Base-by-base conservation (phyloP, 1,284 basidiomycete species). In the Chondrostereum purpureum region DNA sequence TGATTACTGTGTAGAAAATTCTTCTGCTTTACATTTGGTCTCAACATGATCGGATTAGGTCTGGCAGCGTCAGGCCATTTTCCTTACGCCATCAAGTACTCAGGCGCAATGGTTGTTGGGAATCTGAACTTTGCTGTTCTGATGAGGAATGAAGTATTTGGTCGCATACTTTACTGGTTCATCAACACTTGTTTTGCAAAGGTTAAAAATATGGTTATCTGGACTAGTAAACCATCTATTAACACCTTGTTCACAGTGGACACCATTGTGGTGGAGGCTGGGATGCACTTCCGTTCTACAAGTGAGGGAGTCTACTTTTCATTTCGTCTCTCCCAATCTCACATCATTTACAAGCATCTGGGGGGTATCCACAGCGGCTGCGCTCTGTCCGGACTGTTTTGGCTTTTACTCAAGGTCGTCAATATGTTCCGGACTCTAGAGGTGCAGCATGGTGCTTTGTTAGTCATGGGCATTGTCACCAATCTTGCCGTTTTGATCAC, bases 291-390 rank as follows among this genome's bases (percentile, higher is more conserved):
- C 83, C 14, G 73, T 77, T 5, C 71, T 86, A 23, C 81, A 83
- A 68, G 78, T 78, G 52, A 45, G 56, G 38, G 50, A 5, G 37
- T 41, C 4, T 20, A 38, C n/a, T 17, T 14, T 5, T 37, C 27
- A 3, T 33, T 21, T 39, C 17, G 11, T 45, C 38, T 23, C 34
- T 16, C 38, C 18, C 19, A 23, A 18, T 38, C 38, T 48, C 49
- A 58, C 16, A 37, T 52, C 36, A 40, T 52, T 42, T 51, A 14
- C 57, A 85, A n/a, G 73, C 84, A 87, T 63, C 72, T 87, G 27
- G 85, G 84, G 31, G 85, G 84, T 19, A 84, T 88, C 50, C 84
- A 88, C 55, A 78, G 77, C 42, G 83, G 83, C 11, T 88, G 84
- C 53, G 82, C 81, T 1, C 59, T 79, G 14, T 82, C 81, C 12